A percentile compares a stretch with the other conserved stretches of the same genome.
phyloP scores from a whole-genome alignment of 2,329 filamentous ascomycete genomes.

The Fusarium graminum region DNA sequence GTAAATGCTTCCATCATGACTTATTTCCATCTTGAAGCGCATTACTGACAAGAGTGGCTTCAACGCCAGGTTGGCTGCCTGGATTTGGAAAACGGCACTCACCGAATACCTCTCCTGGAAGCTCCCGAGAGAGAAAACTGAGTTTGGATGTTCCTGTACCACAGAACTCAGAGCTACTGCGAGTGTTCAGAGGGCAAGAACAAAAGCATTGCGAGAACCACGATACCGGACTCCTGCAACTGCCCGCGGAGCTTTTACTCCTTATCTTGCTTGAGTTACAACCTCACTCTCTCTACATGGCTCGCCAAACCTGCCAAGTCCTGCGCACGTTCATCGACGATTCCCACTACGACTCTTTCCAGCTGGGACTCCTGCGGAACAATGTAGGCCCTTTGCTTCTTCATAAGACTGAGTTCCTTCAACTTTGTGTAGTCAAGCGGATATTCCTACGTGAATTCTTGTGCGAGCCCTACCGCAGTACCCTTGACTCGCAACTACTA shows the following conservation, averaged over 20 bases:
- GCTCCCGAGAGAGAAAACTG: not conserved
- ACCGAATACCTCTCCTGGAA: not conserved
- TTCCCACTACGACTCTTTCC: not conserved
- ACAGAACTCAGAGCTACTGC: rapidly evolving
- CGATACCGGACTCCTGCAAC: not conserved
- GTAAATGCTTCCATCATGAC: not conserved
- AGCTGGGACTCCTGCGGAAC: not conserved
- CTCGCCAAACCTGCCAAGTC: conserved; percentile 1
- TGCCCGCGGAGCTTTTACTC: conserved; percentile 3
- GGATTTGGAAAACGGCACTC: not conserved
- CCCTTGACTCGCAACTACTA: not conserved
- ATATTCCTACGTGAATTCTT: not conserved
- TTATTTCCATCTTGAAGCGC: not conserved
- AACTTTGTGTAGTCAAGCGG: not conserved
- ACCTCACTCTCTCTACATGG: conserved; percentile 6
- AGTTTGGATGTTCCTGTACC: not conserved
- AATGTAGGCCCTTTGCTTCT: not conserved
- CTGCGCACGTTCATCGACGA: not conserved
- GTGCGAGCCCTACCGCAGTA: not conserved
- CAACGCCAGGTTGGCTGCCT: not conserved
- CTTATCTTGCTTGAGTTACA: not conserved
- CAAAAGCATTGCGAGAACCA: rapidly evolving
- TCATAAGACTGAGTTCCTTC: not conserved
- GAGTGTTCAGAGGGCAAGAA: rapidly evolving
- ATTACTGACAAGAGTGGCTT: not conserved